Evolutionary conservation across 371 early-diverging fungal genomes (phyloP).

Genomic region (Haplosporangium sp.): DNA sequence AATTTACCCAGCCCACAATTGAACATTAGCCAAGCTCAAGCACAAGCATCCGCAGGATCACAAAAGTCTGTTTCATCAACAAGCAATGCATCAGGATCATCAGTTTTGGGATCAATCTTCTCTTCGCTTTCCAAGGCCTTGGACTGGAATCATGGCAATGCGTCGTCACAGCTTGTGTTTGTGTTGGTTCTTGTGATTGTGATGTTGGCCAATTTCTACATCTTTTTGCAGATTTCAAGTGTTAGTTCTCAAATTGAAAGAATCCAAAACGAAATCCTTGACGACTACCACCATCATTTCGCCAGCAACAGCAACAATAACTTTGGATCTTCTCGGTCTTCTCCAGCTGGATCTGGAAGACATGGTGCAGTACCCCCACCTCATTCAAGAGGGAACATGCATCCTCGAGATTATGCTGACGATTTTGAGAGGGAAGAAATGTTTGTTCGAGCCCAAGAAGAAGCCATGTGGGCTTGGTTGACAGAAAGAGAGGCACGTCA

Average conservation of each 20-base stretch:
- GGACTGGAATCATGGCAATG: conserved; percentile 5
- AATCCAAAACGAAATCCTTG: conserved; percentile 31
- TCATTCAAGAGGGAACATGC: background rate
- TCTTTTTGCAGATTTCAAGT: conserved; percentile 44
- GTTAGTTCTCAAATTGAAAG: conserved; percentile 50
- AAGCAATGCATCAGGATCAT: background rate
- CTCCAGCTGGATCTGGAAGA: conserved; percentile 14
- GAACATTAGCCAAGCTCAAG: background rate
- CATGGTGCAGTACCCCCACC: background rate
- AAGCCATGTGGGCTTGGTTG: conserved; percentile 55
- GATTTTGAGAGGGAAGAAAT: conserved; percentile 20
- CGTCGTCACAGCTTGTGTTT: conserved; percentile 23
- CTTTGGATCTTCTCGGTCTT: background rate
- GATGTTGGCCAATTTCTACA: conserved; percentile 47
- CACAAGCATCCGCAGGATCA: background rate
- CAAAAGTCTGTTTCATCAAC: background rate
- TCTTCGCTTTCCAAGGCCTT: conserved; percentile 5
- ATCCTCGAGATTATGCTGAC: background rate
- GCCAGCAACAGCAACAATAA: background rate
- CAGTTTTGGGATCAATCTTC: background rate
- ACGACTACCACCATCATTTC: background rate
- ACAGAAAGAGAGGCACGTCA: conserved; percentile 41
- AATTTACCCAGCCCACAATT: background rate
- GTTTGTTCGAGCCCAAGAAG: conserved; percentile 37
- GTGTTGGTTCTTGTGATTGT: conserved; percentile 30